Evolutionary conservation across 805 yeast genomes (phyloP).

Genomic region (Isabelozyma rhagii): DNA sequence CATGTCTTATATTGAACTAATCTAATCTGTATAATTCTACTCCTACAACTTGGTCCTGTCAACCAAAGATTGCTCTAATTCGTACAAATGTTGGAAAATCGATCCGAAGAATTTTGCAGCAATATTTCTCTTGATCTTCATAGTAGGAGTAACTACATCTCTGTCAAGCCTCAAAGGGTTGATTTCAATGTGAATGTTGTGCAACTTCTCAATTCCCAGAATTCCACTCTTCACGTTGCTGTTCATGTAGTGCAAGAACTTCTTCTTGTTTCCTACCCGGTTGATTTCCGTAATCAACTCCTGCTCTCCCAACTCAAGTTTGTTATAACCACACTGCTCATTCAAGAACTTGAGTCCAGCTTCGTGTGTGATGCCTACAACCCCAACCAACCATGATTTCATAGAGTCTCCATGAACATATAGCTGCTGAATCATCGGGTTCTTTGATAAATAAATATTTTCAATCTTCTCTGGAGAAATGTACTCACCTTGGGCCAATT

Average conservation of each 20-base stretch:
- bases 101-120: slow-evolving; percentile 17
- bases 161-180: slow-evolving; percentile 47
- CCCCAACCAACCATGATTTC: slow-evolving; percentile 54
- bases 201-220: slow-evolving; percentile 29
- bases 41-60: neutral
- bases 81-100: slow-evolving; percentile 10
- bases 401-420: slow-evolving; percentile 66
- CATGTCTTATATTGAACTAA: too few species aligned
- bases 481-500: slow-evolving; percentile 52
- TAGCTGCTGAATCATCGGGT: slow-evolving; percentile 49
- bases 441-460: slow-evolving; percentile 53
- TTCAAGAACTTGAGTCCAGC: slow-evolving; percentile 13
- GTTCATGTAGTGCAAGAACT: slow-evolving; percentile 22
- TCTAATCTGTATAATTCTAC: too few species aligned
- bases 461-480: slow-evolving; percentile 77
- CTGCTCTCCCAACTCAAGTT: slow-evolving; percentile 5
- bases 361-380: slow-evolving; percentile 58
- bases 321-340: slow-evolving; percentile 10
- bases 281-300: slow-evolving; percentile 12
- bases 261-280: slow-evolving; percentile 12
- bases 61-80: slow-evolving; percentile 1
- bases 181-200: slow-evolving; percentile 22
- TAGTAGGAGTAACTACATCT: slow-evolving; percentile 63
- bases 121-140: slow-evolving; percentile 39
- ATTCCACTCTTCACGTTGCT: slow-evolving; percentile 13